phyloP scores from a whole-genome alignment of 441 rosid genomes.

The Omphalea diandra region DNA sequence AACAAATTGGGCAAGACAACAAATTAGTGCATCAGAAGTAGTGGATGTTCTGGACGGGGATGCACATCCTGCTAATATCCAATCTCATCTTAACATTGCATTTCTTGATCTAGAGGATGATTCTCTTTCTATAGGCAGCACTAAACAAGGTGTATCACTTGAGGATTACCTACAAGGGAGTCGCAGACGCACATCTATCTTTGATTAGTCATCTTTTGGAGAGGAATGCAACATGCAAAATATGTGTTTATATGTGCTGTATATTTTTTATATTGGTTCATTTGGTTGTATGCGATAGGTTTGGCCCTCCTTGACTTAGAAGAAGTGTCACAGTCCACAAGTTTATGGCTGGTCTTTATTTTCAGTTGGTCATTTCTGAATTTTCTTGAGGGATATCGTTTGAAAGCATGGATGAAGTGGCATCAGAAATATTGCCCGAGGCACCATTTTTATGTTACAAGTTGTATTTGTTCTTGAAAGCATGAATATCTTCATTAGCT shows the following conservation, averaged over 20 bases:
- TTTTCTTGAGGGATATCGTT: no score
- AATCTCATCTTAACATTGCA: conserved; percentile 80
- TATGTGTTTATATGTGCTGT: background rate
- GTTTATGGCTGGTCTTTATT: conserved; percentile 2
- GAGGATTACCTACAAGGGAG: conserved; percentile 78
- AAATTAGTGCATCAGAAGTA: conserved; percentile 50
- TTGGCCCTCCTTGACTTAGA: conserved; percentile 40
- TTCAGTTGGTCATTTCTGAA: no score
- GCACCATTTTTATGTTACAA: no score
- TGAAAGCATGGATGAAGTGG: no score
- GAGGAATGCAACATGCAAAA: no score
- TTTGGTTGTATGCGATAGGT: conserved; percentile 32
- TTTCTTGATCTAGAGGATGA: conserved; percentile 77
- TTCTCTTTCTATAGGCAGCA: conserved; percentile 55
- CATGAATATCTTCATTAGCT: background rate
- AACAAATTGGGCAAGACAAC: conserved; percentile 62
- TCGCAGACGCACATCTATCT: conserved; percentile 81
- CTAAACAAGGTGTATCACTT: conserved; percentile 48
- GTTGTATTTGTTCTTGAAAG: conserved; percentile 1
- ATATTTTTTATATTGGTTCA: background rate
- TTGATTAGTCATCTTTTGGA: conserved; percentile 41
- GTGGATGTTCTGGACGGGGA: conserved; percentile 40
- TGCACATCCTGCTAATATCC: conserved; percentile 50
- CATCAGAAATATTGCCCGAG: no score
- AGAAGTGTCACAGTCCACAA: conserved; percentile 14